These are phyloP conservation scores for Boechera divaricarpa DNA, from an alignment of 345 rosid species.

Conservation along the genomic window DNA sequence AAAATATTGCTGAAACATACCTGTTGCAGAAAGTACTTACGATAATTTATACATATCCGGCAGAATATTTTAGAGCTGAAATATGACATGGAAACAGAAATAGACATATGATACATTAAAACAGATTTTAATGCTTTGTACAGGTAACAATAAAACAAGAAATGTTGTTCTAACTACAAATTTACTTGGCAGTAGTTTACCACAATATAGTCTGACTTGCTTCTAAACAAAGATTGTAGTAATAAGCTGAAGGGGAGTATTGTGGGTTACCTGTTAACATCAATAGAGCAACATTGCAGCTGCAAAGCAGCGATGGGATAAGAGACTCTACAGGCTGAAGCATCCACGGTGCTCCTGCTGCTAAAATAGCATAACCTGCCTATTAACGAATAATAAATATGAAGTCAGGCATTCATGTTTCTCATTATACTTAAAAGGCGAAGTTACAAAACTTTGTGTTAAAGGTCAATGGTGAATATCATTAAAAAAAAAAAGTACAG, in stretches of 20 bases:
- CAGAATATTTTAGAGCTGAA: not conserved
- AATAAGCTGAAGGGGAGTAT: not conserved
- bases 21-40: conserved; percentile 53
- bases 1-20: conserved; percentile 85
- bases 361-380: conserved; percentile 82
- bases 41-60: not conserved
- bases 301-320: conserved; percentile 76
- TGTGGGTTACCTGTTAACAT: conserved; percentile 68
- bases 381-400: conserved; percentile 31
- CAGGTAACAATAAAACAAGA: not conserved
- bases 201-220: conserved; percentile 1
- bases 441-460: not conserved
- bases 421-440: not conserved
- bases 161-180: conserved; percentile 9
- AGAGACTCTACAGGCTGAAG: conserved; percentile 51
- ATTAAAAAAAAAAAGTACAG: not conserved
- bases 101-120: not conserved
- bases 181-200: not conserved
- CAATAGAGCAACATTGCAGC: conserved; percentile 72
- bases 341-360: conserved; percentile 74
- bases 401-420: conserved; percentile 28
- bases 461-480: conserved; percentile 2
- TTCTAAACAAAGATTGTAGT: conserved; percentile 11
- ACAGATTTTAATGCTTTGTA: not conserved
- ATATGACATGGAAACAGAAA: conserved; percentile 13